Evolutionary conservation across 225 moss, liverwort and hornwort species (phyloP).

Genomic region (Bryum argenteum): DNA sequence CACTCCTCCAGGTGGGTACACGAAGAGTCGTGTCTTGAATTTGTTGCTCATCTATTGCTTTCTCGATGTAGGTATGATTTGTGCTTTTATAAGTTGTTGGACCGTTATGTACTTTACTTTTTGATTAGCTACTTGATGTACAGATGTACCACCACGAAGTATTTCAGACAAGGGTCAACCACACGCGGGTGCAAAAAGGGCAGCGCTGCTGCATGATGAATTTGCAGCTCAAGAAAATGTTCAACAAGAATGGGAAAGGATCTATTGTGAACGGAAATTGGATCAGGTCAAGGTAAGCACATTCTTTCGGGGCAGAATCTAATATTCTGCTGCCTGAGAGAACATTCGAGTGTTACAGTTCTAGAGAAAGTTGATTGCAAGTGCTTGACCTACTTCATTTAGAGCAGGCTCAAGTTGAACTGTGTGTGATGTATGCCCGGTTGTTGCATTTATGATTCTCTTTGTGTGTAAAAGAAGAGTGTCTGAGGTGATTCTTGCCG

Average conservation of each 20-base stretch:
- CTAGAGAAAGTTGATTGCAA: background rate
- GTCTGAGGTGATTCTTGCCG: too few species aligned
- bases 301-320: background rate
- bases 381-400: background rate
- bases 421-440: background rate
- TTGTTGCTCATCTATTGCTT: background rate
- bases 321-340: background rate
- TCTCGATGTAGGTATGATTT: constrained; percentile 9
- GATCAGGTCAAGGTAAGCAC: constrained; percentile 35
- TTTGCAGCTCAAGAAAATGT: constrained; percentile 54
- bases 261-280: constrained; percentile 38
- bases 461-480: too few species aligned
- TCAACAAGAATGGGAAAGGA: constrained; percentile 58
- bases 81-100: background rate
- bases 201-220: constrained; percentile 33
- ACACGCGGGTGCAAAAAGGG: constrained; percentile 21
- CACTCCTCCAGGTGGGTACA: constrained; percentile 32
- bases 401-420: background rate
- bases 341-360: background rate
- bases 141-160: constrained; percentile 32
- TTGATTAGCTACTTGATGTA: constrained; percentile 15
- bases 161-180: background rate
- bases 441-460: background rate
- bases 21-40: background rate
- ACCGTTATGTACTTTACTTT: background rate